Evolutionary conservation across 352 stramenopile genomes (phyloP), one percentile per base, ranked within the genome.

Genomic region (Globisporangium echinulatum): DNA sequence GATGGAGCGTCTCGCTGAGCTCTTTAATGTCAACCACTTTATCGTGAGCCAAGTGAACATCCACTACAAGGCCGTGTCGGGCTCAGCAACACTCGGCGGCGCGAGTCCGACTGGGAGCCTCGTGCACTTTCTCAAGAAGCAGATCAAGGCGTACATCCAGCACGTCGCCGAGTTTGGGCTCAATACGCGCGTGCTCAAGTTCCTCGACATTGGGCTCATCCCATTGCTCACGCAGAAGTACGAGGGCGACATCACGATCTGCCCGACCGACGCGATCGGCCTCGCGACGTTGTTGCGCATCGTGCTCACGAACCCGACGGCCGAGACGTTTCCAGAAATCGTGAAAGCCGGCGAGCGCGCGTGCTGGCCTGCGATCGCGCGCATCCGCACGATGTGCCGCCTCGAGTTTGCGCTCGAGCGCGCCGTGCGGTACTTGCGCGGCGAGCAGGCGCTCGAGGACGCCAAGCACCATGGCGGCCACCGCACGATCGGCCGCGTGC

Each of bases 11-110:
- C 68, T 98, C n/a, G 87, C 81, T 6, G 89, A 97, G 67, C 85
- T 99, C 44, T 99, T 99, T 75, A 99, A 99, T 71, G 92, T 99
- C 17, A 99, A 99, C 68, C 96, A 99, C 64, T 99, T 99, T 62
- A 98, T 99, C 56, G 95, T 99, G 55, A 98, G 85, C 58, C 97
- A 99, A 71, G 90, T 96, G 33, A 94, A 94, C 55, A 79, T 89
- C 25, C 85, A 92, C 65, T 90, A 94, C 77, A 94, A 94, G 63
- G 74, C 87, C 48, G 82, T 94, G 4, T 92, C 85, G 6, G 82
- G 82, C 10, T 83, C 25, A 33, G 25, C 25, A 33, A 33, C 25
- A 95, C 60, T 75, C 77, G 10, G 74, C 72, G 74, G 72, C 50
- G 87, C 69, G 61, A 82, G 93, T 43, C 89, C 96, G 25, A 88